These are phyloP conservation scores for Leccinum boreale DNA, from an alignment of 768 basidiomycete genomes.

Conservation along the genomic window DNA sequence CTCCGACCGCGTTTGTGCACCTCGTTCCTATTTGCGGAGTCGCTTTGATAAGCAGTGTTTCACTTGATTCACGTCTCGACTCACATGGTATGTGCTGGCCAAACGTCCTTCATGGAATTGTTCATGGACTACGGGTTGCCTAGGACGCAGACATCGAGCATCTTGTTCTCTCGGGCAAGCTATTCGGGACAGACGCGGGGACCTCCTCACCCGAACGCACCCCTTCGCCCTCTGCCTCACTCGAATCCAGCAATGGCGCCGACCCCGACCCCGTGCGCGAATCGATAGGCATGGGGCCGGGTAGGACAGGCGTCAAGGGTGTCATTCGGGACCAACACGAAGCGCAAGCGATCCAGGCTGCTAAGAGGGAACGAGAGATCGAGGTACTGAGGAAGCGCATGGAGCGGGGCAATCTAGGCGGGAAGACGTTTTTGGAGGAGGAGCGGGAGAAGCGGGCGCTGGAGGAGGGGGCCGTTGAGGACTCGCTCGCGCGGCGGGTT, in stretches of 20 bases:
- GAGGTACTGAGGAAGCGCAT: conserved; percentile 52
- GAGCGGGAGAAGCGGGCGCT: conserved; percentile 52
- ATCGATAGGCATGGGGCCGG: conserved; percentile 82
- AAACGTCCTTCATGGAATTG: background rate
- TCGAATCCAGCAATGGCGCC: conserved; percentile 21
- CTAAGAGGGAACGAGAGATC: conserved; percentile 49
- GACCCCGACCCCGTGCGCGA: conserved; percentile 35
- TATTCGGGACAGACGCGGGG: conserved; percentile 55
- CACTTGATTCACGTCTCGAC: background rate
- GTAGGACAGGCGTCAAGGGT: conserved; percentile 85
- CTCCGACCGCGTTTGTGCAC: background rate
- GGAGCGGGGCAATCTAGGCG: conserved; percentile 64
- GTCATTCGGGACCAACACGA: conserved; percentile 82
- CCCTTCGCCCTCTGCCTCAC: conserved; percentile 45
- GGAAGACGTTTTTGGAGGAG: conserved; percentile 76
- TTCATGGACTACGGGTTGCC: conserved; percentile 1
- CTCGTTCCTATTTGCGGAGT: background rate
- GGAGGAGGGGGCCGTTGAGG: conserved; percentile 26
- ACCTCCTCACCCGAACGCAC: conserved; percentile 64
- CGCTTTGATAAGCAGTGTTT: conserved; percentile 17
- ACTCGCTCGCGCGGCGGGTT: conserved; percentile 9
- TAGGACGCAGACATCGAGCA: conserved; percentile 58
- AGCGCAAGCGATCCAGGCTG: conserved; percentile 53
- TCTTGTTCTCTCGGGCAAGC: conserved; percentile 72
- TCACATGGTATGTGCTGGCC: conserved; percentile 14